Evolutionary conservation across 192 early-diverging fungal species (phyloP), one percentile per base, ranked within the genome.

Genomic region (Radiomyces spectabilis): DNA sequence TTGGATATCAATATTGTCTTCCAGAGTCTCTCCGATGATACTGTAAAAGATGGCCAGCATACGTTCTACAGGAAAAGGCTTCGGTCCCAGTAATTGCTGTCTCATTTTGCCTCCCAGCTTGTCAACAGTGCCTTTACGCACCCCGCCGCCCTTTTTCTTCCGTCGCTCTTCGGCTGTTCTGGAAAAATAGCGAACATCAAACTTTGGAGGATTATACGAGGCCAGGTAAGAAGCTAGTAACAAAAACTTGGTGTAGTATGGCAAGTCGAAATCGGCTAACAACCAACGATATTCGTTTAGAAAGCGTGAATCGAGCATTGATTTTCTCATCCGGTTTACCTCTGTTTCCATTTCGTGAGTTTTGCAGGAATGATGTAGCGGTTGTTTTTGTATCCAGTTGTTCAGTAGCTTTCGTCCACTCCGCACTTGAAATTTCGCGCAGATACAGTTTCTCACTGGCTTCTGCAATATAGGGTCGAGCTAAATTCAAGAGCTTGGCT

Each of bases 1-100:
- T 32, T 86, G 79, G 15, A 92, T 80, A 60, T 92, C 90, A 4
- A 94, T 77, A 4, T 74, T 81, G 44, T 81, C 78, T 16, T 92
- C 88, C 4, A 84, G 65, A 4, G 78, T 69, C 33, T 89, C 82
- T 3, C 80, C 83, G 16, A 91, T 69, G 18, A 93, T 86, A 57
- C 84, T 88, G 65, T 95, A 92, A 68, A 97, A 97, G 41, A 99
- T 97, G 37, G 96, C 96, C 59, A 95, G 64, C 89, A 99, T 86
- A 21, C 96, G 81, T 57, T 99, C 94, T n/a, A 99, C 73, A 0
- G 87, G 87, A 74, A 99, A 99, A 5, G 84, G 59, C 59, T 89
- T 93, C 1, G 96, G 94, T 0, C 96, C 96, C 8, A 93, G 63
- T 1, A 96, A 73, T 55, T 95, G 93, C 62, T 90, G 93, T 13